Evolutionary conservation across 1,139 yeast genomes (phyloP).

Genomic region (Geotrichum cucujoidarum): DNA sequence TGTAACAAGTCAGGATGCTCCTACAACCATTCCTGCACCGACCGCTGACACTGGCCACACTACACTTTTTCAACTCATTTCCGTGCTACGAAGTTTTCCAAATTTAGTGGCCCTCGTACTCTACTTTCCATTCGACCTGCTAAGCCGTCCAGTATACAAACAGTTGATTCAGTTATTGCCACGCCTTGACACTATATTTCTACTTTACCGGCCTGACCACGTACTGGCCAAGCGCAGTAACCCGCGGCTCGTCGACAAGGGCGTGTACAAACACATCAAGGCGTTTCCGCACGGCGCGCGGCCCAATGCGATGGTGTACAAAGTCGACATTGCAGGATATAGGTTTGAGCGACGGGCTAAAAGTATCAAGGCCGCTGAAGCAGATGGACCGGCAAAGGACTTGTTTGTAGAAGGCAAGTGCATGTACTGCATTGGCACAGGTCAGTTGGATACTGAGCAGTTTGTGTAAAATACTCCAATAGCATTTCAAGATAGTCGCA

Average conservation of each 20-base stretch:
- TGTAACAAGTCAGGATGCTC: too few species aligned
- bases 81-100: too few species aligned
- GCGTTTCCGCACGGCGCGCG: background rate
- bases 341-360: too few species aligned
- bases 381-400: background rate
- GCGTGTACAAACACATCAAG: background rate
- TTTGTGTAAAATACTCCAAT: background rate
- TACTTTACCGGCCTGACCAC: conserved; percentile 3
- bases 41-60: too few species aligned
- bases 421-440: background rate
- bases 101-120: background rate
- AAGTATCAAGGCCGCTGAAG: background rate
- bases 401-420: conserved; percentile 1
- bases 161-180: conserved; percentile 1
- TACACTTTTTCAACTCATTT: too few species aligned
- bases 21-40: too few species aligned
- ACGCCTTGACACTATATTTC: background rate
- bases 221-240: background rate
- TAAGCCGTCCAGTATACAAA: background rate
- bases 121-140: conserved; percentile 1
- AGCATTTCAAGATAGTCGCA: too few species aligned
- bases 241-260: too few species aligned
- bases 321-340: conserved; percentile 2
- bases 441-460: background rate
- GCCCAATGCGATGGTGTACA: background rate